A percentile compares a stretch with the other conserved stretches of the same genome.
Evolutionary conservation across 2,329 filamentous ascomycete genomes (phyloP).

Genomic region (Aspergillus japonicus): DNA sequence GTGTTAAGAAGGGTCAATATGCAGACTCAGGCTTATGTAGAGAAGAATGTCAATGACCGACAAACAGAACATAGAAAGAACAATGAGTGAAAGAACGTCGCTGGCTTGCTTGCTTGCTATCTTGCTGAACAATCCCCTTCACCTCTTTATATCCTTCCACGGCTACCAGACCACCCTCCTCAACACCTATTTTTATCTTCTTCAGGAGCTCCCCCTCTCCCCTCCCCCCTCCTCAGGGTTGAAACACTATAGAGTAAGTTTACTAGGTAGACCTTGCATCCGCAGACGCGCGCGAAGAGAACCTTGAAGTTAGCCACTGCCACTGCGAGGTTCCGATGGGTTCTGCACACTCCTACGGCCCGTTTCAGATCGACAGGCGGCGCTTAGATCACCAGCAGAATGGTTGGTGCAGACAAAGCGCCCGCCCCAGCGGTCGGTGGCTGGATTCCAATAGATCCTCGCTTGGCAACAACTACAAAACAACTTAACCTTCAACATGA

Average conservation of each 20-base stretch:
- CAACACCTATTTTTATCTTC: slow-evolving; percentile 6
- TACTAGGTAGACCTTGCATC: neutral
- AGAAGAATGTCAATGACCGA: neutral
- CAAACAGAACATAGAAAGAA: too few relatives aligned
- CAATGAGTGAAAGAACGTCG: neutral
- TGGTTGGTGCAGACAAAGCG: neutral
- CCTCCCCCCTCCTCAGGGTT: neutral
- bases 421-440: neutral
- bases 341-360: neutral
- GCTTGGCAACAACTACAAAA: neutral
- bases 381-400: neutral
- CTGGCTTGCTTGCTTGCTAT: neutral
- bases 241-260: neutral
- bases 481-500: too few relatives aligned
- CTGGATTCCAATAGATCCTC: neutral
- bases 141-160: neutral
- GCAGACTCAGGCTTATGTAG: neutral
- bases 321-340: neutral
- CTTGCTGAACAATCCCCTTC: neutral
- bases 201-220: neutral
- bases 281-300: neutral
- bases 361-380: neutral
- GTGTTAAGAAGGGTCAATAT: too few relatives aligned
- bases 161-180: neutral
- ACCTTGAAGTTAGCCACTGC: neutral